Evolutionary conservation across 768 basidiomycete species (phyloP).

Genomic region (Panaeolus cyanescens): DNA sequence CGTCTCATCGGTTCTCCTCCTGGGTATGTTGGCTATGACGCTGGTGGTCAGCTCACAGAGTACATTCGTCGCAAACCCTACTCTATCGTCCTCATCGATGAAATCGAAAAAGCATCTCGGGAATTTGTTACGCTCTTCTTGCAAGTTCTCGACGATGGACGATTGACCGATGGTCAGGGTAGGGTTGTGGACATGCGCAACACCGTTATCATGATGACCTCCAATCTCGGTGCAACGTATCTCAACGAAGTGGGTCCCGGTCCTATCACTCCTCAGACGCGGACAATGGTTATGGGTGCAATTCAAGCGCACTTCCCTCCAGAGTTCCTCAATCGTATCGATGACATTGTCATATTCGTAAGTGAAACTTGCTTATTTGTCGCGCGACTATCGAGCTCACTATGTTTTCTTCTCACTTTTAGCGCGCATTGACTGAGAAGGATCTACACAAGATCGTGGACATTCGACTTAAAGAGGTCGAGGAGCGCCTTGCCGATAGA

Average conservation of each 20-base stretch:
- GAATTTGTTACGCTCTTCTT: slow-evolving; percentile 55
- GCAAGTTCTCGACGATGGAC: slow-evolving; percentile 91
- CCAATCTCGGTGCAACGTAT: slow-evolving; percentile 82
- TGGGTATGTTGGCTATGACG: slow-evolving; percentile 91
- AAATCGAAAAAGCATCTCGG: slow-evolving; percentile 89
- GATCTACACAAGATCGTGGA: slow-evolving; percentile 88
- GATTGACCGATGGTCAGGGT: slow-evolving; percentile 92
- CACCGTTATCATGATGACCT: slow-evolving; percentile 94
- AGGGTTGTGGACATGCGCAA: slow-evolving; percentile 86
- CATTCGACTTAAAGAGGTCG: slow-evolving; percentile 83
- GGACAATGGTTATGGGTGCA: slow-evolving; percentile 71
- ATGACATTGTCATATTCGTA: slow-evolving; percentile 81
- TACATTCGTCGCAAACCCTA: slow-evolving; percentile 92
- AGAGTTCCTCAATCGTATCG: slow-evolving; percentile 90
- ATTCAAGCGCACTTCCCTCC: slow-evolving; percentile 89
- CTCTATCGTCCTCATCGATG: slow-evolving; percentile 81
- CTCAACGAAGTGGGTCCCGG: slow-evolving; percentile 78
- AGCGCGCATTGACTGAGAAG: slow-evolving; percentile 78
- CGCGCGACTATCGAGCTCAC: slow-evolving; percentile 23
- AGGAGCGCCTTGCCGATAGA: slow-evolving; percentile 73
- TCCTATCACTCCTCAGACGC: slow-evolving; percentile 60
- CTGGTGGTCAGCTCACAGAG: slow-evolving; percentile 90
- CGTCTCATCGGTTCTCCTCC: slow-evolving; percentile 65
- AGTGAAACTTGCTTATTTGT: slow-evolving; percentile 29
- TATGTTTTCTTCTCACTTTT: slow-evolving; percentile 20